Percentiles rank a stretch among this genome's conserved stretches.
These are phyloP conservation scores for Tetrahymena thermophila DNA, from an alignment of 73 alveolate species.

Conservation along the genomic window DNA sequence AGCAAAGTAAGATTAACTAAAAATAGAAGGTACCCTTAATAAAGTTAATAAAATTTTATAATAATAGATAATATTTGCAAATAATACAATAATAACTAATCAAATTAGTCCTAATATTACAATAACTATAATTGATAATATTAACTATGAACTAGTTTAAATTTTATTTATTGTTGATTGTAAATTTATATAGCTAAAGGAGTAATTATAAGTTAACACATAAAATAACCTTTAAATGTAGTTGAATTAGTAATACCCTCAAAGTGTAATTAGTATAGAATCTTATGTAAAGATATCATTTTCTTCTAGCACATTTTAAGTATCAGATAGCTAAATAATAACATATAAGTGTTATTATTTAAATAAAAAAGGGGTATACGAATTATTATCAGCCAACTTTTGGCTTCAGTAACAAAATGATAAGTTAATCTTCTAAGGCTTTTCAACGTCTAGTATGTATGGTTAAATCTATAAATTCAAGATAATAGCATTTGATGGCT, in stretches of 20 bases:
- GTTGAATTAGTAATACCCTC: neutral
- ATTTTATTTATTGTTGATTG: neutral
- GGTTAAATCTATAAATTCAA: neutral
- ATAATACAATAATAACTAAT: neutral
- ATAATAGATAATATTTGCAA: neutral
- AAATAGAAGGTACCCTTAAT: neutral
- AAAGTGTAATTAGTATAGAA: neutral
- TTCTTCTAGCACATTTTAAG: neutral
- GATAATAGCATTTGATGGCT: neutral
- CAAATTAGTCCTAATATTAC: neutral
- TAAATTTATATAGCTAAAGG: too few species aligned
- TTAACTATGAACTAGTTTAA: neutral
- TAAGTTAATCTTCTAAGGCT: neutral
- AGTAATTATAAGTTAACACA: too few species aligned
- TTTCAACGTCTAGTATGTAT: neutral
- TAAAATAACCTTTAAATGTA: too few species aligned
- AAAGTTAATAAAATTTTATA: too few species aligned
- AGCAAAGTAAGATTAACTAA: neutral
- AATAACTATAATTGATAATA: neutral
- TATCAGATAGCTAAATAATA: neutral
- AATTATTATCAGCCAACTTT: too few species aligned
- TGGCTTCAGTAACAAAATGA: neutral
- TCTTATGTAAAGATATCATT: neutral
- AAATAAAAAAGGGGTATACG: neutral
- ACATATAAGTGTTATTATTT: neutral